These are phyloP conservation scores for Solanum tarapatanum DNA, from an alignment of 257 asterid species.

Conservation along the genomic window DNA sequence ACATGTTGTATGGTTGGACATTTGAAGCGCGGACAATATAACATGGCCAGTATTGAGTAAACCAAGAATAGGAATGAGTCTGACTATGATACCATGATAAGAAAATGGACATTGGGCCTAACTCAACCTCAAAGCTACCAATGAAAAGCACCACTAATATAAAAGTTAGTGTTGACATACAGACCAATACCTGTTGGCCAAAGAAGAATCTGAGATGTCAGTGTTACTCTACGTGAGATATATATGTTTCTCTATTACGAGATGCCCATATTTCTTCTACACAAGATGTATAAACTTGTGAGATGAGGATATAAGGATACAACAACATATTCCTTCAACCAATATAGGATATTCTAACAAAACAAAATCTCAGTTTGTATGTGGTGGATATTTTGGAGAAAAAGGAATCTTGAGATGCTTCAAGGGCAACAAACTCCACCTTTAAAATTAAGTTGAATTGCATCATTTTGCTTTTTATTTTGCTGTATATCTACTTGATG, in stretches of 20 bases:
- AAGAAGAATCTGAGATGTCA: not conserved
- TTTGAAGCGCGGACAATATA: not conserved
- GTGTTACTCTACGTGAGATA: not conserved
- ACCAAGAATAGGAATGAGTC: not conserved
- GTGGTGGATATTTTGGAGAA: not conserved
- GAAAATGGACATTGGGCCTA: not conserved
- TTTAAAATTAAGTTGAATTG: not conserved
- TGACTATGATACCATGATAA: not conserved
- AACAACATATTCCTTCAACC: not conserved
- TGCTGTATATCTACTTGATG: not conserved
- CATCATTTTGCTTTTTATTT: not conserved
- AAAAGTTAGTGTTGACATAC: not conserved
- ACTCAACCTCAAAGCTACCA: not conserved
- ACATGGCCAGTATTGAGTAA: not conserved
- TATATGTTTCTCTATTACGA: not conserved
- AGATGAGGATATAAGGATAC: not conserved
- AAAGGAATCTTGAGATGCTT: not conserved
- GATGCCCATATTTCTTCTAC: not conserved
- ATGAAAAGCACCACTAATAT: not conserved
- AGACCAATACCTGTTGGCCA: not conserved
- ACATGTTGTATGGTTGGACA: not conserved
- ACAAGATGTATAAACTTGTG: not conserved
- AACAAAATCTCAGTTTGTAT: not conserved
- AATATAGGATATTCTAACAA: not conserved
- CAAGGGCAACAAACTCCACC: not conserved